Evolutionary conservation across 495 filamentous ascomycete genomes (phyloP).

Genomic region (Aspergillus carlsbadensis): DNA sequence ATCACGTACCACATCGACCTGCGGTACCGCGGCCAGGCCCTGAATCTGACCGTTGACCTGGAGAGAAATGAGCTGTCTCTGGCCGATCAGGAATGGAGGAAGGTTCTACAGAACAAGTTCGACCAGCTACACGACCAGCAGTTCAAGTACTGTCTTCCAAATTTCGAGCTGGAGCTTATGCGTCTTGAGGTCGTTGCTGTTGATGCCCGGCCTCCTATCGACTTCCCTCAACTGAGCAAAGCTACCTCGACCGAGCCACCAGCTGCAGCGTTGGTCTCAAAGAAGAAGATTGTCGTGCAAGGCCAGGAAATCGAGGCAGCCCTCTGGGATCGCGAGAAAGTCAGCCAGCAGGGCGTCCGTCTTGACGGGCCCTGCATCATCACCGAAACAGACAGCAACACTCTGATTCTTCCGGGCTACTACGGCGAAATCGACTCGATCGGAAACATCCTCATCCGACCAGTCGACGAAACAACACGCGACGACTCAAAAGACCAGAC

Average conservation of each 20-base stretch:
- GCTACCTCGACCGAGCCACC: constrained; percentile 27
- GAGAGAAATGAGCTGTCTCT: constrained; percentile 26
- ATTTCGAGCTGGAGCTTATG: constrained; percentile 46
- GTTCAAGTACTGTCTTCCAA: constrained; percentile 44
- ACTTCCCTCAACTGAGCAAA: constrained; percentile 35
- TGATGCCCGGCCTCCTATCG: constrained; percentile 39
- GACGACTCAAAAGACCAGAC: constrained; percentile 13
- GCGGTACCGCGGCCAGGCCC: constrained; percentile 48
- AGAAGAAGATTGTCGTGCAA: constrained; percentile 38
- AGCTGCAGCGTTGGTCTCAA: constrained; percentile 26
- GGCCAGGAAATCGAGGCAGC: constrained; percentile 37
- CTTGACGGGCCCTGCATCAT: constrained; percentile 47
- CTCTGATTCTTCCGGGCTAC: constrained; percentile 44
- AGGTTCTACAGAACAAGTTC: constrained; percentile 36
- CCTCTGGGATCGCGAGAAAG: constrained; percentile 44
- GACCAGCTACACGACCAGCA: constrained; percentile 44
- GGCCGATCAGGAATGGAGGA: constrained; percentile 18
- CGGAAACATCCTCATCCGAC: constrained; percentile 46
- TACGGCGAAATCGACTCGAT: constrained; percentile 19
- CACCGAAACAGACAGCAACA: constrained; percentile 53
- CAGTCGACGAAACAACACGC: constrained; percentile 11
- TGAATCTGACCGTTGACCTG: constrained; percentile 44
- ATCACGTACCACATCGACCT: constrained; percentile 44
- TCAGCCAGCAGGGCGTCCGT: constrained; percentile 35
- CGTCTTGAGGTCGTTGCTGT: constrained; percentile 43